A percentile compares a stretch with the other conserved stretches of the same genome.
phyloP scores from a whole-genome alignment of 2,329 filamentous ascomycete genomes.

The Domatiomyces globalis region DNA sequence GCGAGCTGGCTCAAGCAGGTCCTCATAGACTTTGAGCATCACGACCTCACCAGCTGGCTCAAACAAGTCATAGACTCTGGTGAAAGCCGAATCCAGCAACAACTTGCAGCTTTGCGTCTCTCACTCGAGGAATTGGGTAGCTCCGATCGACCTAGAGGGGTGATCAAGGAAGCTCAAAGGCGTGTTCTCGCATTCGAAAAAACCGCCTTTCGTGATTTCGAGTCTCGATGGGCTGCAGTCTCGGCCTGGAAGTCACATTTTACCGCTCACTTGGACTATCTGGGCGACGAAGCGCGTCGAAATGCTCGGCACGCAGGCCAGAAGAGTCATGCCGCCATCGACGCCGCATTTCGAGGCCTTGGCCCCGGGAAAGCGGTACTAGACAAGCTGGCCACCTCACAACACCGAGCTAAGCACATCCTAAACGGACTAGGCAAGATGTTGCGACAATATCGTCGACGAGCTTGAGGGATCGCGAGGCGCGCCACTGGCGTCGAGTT shows the following conservation, averaged over 20 bases:
- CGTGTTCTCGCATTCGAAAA: not conserved
- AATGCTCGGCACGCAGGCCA: not conserved
- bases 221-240: not conserved
- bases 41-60: no score
- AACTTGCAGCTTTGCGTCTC: no score
- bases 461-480: not conserved
- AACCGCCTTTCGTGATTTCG: not conserved
- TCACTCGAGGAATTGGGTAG: no score
- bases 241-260: not conserved
- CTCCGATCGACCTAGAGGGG: not conserved
- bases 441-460: not conserved
- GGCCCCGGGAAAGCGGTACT: not conserved
- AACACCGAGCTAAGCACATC: constrained; percentile 8
- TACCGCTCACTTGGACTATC: not conserved
- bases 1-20: not conserved
- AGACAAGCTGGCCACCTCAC: constrained; percentile 8
- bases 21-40: not conserved
- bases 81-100: no score
- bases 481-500: not conserved
- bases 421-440: not conserved
- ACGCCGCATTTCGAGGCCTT: not conserved
- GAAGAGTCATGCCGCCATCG: not conserved
- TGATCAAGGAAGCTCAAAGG: not conserved
- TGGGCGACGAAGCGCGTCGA: not conserved
- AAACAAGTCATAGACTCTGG: no score